Conservation (phyloP, 257 asterid genomes). For the Solanum bulbocastanum region DNA sequence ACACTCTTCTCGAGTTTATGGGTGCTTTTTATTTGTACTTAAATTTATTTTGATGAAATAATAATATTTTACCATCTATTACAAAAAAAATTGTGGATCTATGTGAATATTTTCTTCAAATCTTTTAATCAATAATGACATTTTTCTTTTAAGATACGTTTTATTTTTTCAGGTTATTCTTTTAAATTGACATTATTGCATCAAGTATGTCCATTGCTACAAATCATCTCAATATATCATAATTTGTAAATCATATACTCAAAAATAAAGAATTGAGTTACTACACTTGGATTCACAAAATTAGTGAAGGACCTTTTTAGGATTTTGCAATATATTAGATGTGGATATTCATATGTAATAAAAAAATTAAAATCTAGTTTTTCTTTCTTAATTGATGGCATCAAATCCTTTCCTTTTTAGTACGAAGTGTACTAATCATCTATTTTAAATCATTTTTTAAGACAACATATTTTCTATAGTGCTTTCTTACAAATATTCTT, state of each 20-base stretch:
- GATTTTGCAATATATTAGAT: not conserved
- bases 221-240: not conserved
- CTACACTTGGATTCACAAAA: not conserved
- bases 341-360: not conserved
- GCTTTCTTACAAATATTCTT: not conserved
- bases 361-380: not conserved
- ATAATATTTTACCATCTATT: no score
- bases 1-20: no score
- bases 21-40: no score
- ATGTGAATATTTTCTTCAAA: no score
- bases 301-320: not conserved
- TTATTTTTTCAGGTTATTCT: not conserved
- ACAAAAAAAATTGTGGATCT: no score
- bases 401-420: not conserved
- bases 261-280: not conserved
- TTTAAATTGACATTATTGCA: not conserved
- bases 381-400: not conserved
- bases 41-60: no score
- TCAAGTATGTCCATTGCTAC: not conserved
- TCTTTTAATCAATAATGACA: not conserved
- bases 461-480: not conserved
- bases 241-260: not conserved
- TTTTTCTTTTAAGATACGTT: no score
- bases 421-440: not conserved
- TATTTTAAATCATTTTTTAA: not conserved